Conservation (phyloP, 352 stramenopile genomes). For the Phytopythium ostracodes region DNA sequence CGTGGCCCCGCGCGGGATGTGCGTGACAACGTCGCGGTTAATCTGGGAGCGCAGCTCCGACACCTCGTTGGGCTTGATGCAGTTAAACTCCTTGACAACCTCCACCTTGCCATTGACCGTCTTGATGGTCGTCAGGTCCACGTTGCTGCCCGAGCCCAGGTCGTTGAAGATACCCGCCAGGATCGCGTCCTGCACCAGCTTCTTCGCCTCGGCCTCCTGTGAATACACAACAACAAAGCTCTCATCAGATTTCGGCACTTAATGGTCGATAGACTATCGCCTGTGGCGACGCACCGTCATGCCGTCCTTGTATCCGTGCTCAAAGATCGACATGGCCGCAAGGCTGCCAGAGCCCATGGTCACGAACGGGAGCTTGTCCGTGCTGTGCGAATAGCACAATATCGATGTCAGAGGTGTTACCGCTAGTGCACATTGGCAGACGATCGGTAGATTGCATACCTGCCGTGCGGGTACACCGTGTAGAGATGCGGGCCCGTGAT, state of each 20-base stretch:
- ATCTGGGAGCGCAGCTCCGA: conserved; percentile 84
- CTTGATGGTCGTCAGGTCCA: conserved; percentile 96
- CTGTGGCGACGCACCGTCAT: conserved; percentile 64
- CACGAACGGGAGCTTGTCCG: conserved; percentile 96
- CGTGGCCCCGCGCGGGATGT: conserved; percentile 77
- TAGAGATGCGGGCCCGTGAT: conserved; percentile 95
- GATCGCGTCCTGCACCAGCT: conserved; percentile 96
- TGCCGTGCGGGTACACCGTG: conserved; percentile 97
- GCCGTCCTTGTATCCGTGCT: conserved; percentile 93
- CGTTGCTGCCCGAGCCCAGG: conserved; percentile 95
- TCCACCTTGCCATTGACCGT: conserved; percentile 78
- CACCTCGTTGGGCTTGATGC: conserved; percentile 92
- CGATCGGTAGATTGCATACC: conserved; percentile 12
- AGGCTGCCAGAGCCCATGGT: conserved; percentile 98
- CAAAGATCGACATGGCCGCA: conserved; percentile 98
- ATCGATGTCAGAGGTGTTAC: conserved; percentile 1
- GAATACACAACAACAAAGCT: background rate
- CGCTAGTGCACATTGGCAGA: no score
- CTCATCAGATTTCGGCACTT: conserved; percentile 1
- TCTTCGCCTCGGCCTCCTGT: conserved; percentile 93
- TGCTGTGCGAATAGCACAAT: conserved; percentile 38
- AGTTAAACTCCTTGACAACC: conserved; percentile 89
- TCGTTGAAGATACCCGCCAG: conserved; percentile 98
- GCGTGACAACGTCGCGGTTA: conserved; percentile 76
- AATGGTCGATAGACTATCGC: background rate